phyloP scores from a whole-genome alignment of 2,329 filamentous ascomycete genomes.

The Neurospora sp. region DNA sequence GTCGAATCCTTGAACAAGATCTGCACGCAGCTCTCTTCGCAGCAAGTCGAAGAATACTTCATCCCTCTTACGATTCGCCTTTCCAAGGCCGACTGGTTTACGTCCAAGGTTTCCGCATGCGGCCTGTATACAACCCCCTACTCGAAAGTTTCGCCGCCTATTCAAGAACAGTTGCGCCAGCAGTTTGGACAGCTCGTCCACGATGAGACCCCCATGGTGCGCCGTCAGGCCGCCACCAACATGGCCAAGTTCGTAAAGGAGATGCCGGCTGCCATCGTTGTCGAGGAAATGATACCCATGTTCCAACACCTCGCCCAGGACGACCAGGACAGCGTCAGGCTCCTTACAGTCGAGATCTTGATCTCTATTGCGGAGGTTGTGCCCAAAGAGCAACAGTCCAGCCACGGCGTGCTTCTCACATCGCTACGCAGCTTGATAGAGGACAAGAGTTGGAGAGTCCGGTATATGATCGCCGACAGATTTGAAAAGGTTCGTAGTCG shows the following conservation, averaged over 20 bases:
- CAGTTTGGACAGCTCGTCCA: constrained; percentile 91
- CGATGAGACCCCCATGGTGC: constrained; percentile 98
- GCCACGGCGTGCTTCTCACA: constrained; percentile 85
- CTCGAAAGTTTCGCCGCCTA: constrained; percentile 75
- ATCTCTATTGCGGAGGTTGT: constrained; percentile 96
- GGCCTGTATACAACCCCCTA: constrained; percentile 92
- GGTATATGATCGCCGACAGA: constrained; percentile 98
- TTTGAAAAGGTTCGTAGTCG: constrained; percentile 72
- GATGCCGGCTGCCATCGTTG: constrained; percentile 83
- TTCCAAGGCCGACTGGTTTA: constrained; percentile 99
- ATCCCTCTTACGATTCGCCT: constrained; percentile 91
- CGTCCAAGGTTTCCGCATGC: constrained; percentile 95
- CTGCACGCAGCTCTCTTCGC: constrained; percentile 78
- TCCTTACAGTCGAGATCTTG: constrained; percentile 92
- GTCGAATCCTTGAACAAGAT: constrained; percentile 99
- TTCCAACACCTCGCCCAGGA: constrained; percentile 96
- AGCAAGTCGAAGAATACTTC: constrained; percentile 95
- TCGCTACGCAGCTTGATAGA: constrained; percentile 90
- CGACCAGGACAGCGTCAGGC: constrained; percentile 93
- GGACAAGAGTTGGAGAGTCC: constrained; percentile 98
- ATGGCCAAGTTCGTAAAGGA: constrained; percentile 96
- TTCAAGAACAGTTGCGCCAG: constrained; percentile 84
- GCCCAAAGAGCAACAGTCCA: constrained; percentile 94
- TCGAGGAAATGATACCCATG: constrained; percentile 97
- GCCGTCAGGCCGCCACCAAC: constrained; percentile 92